Evolutionary conservation across 2,329 filamentous ascomycete genomes (phyloP), one percentile per base, ranked within the genome.

Genomic region (Fusarium sp.): DNA sequence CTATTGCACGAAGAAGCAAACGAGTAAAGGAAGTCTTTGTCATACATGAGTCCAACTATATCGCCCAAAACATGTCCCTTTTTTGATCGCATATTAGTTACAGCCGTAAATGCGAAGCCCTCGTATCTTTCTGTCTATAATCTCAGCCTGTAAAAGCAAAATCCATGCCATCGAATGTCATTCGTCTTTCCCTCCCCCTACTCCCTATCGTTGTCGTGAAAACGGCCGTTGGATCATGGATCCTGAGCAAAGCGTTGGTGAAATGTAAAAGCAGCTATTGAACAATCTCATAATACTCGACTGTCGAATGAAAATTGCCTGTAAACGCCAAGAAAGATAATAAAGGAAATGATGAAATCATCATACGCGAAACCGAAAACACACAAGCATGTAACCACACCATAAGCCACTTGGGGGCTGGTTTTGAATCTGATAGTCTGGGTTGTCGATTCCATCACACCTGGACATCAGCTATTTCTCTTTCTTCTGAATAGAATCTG

Each of bases 11-110:
- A 69, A 75, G 66, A 69, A 68, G 69, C 66, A 72, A 68, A 62
- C 63, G 63, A 60, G 57, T 71, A 71, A 69, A 74, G 66, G 64
- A 69, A 74, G 68, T 73, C 67, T 75, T 78, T 77, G 72, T 76
- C 75, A 71, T 77, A 79, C 76, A 77, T 78, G 68, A 70, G 68
- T 68, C 73, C 71, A 66, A 66, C 69, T 72, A 74, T 78, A 77
- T 59, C 76, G 75, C 75, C 61, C 61, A 42, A 78, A 77, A 69
- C 73, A 69, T 69, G 68, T 65, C 67, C 74, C 71, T 69, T 77
- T 79, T 78, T 78, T 77, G 63, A 66, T 77, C 71, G 73, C 75
- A 73, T 78, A 79, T 79, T 78, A 78, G 72, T 75, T 78, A 79
- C 78, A 80, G 51, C 71, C 73, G 63, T 75, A 72, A 71, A 76